Evolutionary conservation across 768 basidiomycete species (phyloP).

Genomic region (Pleurotus tuber-regium): DNA sequence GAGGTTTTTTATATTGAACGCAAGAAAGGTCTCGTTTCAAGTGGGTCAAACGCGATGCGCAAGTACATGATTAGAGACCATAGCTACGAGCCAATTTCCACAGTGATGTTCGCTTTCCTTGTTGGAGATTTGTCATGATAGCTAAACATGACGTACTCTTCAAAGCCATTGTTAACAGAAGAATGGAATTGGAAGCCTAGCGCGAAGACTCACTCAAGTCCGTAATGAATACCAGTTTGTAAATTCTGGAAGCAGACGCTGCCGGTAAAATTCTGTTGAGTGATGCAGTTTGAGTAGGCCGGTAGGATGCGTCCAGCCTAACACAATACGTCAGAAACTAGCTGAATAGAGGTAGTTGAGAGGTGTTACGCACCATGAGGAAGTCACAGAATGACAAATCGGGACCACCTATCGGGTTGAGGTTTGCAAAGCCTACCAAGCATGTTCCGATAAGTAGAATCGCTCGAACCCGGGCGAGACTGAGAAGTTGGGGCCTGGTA

Average conservation of each 20-base stretch:
- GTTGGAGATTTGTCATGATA: too few species aligned
- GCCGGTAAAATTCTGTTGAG: not conserved
- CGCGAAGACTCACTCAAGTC: not conserved
- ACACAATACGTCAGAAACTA: conserved; percentile 1
- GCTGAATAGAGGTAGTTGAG: not conserved
- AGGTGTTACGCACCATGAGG: conserved; percentile 10
- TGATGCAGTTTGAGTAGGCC: not conserved
- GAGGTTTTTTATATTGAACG: too few species aligned
- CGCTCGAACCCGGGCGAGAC: conserved; percentile 10
- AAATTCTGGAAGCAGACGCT: not conserved
- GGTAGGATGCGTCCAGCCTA: not conserved
- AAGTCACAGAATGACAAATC: conserved; percentile 10
- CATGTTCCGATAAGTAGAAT: conserved; percentile 11
- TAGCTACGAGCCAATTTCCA: too few species aligned
- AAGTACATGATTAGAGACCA: too few species aligned
- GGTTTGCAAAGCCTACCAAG: conserved; percentile 6
- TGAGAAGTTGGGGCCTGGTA: conserved; percentile 11
- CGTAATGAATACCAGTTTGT: not conserved
- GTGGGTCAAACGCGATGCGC: too few species aligned
- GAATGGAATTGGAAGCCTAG: not conserved
- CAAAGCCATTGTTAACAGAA: not conserved
- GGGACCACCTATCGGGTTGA: conserved; percentile 4
- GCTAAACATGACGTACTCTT: not conserved
- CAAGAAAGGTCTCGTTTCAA: too few species aligned
- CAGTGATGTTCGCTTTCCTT: too few species aligned